Evolutionary conservation across 148 eudicot genomes (phyloP).

Genomic region (Cornus florida): DNA sequence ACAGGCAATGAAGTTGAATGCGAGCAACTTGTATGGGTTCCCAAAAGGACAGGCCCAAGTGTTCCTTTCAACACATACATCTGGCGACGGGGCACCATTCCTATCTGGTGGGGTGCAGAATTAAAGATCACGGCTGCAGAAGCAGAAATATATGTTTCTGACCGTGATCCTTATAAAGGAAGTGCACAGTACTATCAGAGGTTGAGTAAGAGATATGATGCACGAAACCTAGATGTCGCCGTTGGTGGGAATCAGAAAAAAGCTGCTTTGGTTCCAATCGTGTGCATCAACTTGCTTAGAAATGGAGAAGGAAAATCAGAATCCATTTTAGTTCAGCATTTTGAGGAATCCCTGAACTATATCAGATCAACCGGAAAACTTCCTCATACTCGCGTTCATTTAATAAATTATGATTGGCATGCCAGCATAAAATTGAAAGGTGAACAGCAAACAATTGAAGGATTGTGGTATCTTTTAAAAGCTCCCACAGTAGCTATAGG

Average conservation of each 20-base stretch:
- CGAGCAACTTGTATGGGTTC: conserved; percentile 98
- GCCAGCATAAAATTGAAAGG: conserved; percentile 80
- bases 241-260: conserved; percentile 63
- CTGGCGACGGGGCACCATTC: conserved; percentile 97
- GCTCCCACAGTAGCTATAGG: conserved; percentile 85
- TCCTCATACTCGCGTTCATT: conserved; percentile 67
- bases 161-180: conserved; percentile 89
- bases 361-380: conserved; percentile 72
- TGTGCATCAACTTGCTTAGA: conserved; percentile 86
- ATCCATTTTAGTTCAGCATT: conserved; percentile 81
- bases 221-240: conserved; percentile 53
- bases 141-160: conserved; percentile 96
- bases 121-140: conserved; percentile 88
- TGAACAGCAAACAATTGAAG: conserved; percentile 94
- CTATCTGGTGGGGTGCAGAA: conserved; percentile 99
- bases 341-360: conserved; percentile 80
- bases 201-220: conserved; percentile 81
- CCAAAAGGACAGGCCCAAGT: conserved; percentile 68
- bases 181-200: conserved; percentile 87
- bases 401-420: conserved; percentile 97
- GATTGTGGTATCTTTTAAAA: conserved; percentile 88
- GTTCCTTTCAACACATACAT: conserved; percentile 90
- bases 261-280: conserved; percentile 73
- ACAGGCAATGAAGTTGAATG: conserved; percentile 99
- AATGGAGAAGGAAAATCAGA: conserved; percentile 93